phyloP scores from a whole-genome alignment of 2,329 filamentous ascomycete species.

The Trichoderma asperellum region DNA sequence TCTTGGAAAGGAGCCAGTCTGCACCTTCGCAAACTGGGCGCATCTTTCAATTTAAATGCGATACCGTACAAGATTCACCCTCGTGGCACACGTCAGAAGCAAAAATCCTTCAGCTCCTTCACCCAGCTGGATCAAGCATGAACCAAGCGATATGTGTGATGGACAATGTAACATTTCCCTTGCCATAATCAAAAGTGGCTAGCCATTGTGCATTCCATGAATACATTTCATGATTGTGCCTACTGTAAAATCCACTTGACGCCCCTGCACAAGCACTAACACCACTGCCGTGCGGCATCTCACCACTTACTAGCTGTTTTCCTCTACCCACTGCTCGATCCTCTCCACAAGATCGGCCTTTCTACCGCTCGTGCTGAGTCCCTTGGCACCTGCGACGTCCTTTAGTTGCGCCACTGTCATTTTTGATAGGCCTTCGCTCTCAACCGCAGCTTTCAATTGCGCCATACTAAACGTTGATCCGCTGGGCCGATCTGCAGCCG shows the following conservation, averaged over 20 bases:
- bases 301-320: constrained; percentile 39
- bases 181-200: neutral
- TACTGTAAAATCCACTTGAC: neutral
- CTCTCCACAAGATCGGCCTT: constrained; percentile 61
- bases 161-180: neutral
- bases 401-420: constrained; percentile 60
- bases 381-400: constrained; percentile 52
- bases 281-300: neutral
- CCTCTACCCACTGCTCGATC: constrained; percentile 61
- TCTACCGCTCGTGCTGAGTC: constrained; percentile 53
- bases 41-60: neutral
- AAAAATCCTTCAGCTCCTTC: neutral
- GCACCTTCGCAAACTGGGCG: neutral
- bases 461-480: constrained; percentile 48
- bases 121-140: neutral
- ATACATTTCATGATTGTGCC: neutral
- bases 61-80: neutral
- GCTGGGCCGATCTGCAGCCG: constrained; percentile 40
- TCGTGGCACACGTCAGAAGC: neutral
- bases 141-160: neutral
- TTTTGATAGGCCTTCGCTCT: constrained; percentile 54
- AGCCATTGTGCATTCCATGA: neutral
- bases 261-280: neutral
- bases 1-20: neutral
- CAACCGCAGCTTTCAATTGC: constrained; percentile 51